These are phyloP conservation scores for Salinomyces thailandicus DNA, from an alignment of 2,329 filamentous ascomycete species.

Conservation along the genomic window DNA sequence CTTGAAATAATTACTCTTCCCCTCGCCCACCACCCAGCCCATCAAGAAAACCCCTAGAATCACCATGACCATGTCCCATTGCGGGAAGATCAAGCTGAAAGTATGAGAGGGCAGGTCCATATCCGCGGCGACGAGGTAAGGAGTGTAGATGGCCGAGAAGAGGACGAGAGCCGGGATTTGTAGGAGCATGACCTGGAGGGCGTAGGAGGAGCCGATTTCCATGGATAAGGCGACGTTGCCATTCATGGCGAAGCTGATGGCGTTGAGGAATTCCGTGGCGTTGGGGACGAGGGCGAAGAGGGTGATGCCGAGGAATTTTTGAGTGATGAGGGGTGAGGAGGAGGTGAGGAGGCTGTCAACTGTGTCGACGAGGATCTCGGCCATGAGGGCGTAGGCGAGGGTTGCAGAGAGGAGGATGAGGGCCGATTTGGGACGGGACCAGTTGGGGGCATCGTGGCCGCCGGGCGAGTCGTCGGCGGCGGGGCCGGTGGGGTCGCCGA, in stretches of 20 bases:
- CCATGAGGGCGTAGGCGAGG: constrained; percentile 87
- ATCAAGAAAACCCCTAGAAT: constrained; percentile 93
- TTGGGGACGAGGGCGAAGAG: constrained; percentile 95
- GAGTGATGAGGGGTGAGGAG: constrained; percentile 65
- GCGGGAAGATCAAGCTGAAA: constrained; percentile 84
- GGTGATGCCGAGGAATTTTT: constrained; percentile 95
- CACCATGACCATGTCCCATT: constrained; percentile 98
- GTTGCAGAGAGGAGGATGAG: constrained; percentile 84
- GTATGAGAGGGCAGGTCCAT: constrained; percentile 53
- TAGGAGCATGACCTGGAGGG: constrained; percentile 86
- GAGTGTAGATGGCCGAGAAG: constrained; percentile 69
- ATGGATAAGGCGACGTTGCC: constrained; percentile 97
- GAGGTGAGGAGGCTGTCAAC: constrained; percentile 92
- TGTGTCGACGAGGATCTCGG: constrained; percentile 91
- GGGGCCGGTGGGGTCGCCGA: constrained; percentile 3
- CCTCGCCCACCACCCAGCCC: constrained; percentile 95
- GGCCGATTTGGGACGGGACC: constrained; percentile 84
- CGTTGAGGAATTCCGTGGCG: constrained; percentile 97
- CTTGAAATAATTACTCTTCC: constrained; percentile 99
- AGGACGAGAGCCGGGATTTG: constrained; percentile 89
- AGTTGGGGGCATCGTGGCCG: constrained; percentile 97
- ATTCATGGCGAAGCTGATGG: constrained; percentile 99
- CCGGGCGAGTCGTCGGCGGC: constrained; percentile 41
- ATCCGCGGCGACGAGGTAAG: constrained; percentile 44
- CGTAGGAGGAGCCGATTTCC: constrained; percentile 97